Conservation (phyloP, 805 yeast species). For the Zygoascus biomembranicola region DNA sequence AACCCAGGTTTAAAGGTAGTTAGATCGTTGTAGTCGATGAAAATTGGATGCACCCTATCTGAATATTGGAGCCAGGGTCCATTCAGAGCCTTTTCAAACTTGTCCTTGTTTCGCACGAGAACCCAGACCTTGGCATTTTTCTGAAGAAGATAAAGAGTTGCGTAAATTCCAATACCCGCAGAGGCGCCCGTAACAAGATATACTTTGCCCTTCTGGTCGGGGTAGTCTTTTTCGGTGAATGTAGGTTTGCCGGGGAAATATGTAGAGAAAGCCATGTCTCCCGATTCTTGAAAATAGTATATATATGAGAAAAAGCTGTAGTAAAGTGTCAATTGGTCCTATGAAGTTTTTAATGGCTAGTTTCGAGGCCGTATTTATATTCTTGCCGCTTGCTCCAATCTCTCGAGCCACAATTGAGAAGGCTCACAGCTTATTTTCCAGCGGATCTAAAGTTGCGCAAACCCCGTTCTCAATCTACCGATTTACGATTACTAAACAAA, state of each 20-base stretch:
- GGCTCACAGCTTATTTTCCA: too few relatives aligned
- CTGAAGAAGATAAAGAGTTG: conserved; percentile 26
- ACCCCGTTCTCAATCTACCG: too few relatives aligned
- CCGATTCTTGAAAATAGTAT: neutral
- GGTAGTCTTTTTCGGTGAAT: conserved; percentile 23
- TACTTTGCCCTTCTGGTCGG: conserved; percentile 25
- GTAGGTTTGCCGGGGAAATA: conserved; percentile 18
- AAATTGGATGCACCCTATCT: conserved; percentile 13
- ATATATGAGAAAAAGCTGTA: neutral
- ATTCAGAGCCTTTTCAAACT: conserved; percentile 19
- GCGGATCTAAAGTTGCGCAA: too few relatives aligned
- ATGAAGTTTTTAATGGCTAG: too few relatives aligned
- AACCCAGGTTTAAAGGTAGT: conserved; percentile 34
- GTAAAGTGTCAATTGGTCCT: too few relatives aligned
- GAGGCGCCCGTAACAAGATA: conserved; percentile 12
- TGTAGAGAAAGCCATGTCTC: neutral
- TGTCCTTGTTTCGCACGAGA: conserved; percentile 31
- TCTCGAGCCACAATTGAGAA: too few relatives aligned
- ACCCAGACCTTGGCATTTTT: conserved; percentile 32
- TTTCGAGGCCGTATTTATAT: too few relatives aligned
- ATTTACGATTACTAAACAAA: too few relatives aligned
- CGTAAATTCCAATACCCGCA: conserved; percentile 26
- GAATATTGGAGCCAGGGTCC: neutral
- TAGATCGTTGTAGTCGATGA: conserved; percentile 31
- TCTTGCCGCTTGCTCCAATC: too few relatives aligned